These are phyloP conservation scores for Thymus quinquecostatus DNA, from an alignment of 257 asterid genomes.

Conservation along the genomic window DNA sequence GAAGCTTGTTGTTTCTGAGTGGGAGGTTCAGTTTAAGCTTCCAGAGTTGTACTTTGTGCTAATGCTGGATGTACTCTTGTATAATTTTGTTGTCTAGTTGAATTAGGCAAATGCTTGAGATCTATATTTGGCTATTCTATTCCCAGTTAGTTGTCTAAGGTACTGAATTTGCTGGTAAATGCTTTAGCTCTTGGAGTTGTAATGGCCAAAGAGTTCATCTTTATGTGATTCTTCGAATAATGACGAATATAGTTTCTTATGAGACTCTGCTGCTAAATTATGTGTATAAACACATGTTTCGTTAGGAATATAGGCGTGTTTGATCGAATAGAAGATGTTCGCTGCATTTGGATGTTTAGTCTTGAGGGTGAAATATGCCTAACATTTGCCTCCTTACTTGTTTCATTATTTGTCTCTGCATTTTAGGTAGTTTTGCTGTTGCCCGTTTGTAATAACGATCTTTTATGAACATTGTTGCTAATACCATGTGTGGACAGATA, in stretches of 20 bases:
- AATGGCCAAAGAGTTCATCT: not conserved
- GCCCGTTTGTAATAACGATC: conserved; percentile 41
- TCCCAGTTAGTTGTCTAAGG: not conserved
- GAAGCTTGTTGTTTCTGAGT: conserved; percentile 28
- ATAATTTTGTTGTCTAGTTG: conserved; percentile 26
- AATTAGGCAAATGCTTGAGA: conserved; percentile 37
- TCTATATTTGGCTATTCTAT: conserved; percentile 33
- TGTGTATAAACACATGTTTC: not conserved
- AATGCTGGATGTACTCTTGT: conserved; percentile 10
- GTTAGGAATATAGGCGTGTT: not conserved
- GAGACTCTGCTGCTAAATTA: not conserved
- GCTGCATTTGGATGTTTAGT: not conserved
- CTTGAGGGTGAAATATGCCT: not conserved
- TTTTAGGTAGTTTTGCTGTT: conserved; percentile 68
- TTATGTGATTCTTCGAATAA: not conserved
- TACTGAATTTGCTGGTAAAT: not conserved
- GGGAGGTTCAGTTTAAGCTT: conserved; percentile 28
- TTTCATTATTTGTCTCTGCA: conserved; percentile 1
- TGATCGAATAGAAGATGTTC: not conserved
- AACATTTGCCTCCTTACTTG: not conserved
- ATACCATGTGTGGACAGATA: too few relatives aligned
- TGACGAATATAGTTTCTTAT: not conserved
- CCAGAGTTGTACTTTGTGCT: conserved; percentile 29
- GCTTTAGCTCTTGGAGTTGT: not conserved
- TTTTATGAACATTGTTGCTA: too few relatives aligned